Percentiles rank a stretch among this genome's conserved stretches.
phyloP scores from a whole-genome alignment of 495 filamentous ascomycete species.

The Halenospora varia region DNA sequence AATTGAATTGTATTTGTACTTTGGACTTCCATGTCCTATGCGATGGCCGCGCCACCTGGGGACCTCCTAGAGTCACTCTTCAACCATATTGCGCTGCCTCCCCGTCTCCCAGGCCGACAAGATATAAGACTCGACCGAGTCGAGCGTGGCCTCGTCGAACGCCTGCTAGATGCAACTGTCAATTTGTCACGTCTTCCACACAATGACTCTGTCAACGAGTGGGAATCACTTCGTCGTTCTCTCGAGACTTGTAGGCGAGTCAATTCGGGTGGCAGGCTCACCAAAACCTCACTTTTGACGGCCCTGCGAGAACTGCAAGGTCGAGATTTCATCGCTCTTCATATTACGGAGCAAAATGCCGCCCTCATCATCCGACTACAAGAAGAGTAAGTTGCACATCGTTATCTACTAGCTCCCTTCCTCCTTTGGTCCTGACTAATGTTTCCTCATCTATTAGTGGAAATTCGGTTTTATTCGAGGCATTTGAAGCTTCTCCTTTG shows the following conservation, averaged over 20 bases:
- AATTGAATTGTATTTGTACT: too few species aligned
- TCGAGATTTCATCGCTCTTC: slow-evolving; percentile 36
- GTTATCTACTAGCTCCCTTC: background rate
- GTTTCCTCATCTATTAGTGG: too few species aligned
- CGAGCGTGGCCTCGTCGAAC: slow-evolving; percentile 31
- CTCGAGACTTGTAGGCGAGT: slow-evolving; percentile 30
- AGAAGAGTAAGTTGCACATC: slow-evolving; percentile 29
- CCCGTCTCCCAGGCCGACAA: slow-evolving; percentile 37
- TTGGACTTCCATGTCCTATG: too few species aligned
- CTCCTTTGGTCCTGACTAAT: too few species aligned
- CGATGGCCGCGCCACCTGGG: too few species aligned
- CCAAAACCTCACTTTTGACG: slow-evolving; percentile 32
- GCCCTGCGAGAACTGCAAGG: slow-evolving; percentile 31
- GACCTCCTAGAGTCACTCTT: slow-evolving; percentile 23
- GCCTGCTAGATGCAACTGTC: slow-evolving; percentile 31
- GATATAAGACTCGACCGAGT: slow-evolving; percentile 36
- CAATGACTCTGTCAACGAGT: slow-evolving; percentile 23
- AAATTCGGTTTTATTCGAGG: slow-evolving; percentile 38
- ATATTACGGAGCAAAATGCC: slow-evolving; percentile 53
- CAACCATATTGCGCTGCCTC: slow-evolving; percentile 46
- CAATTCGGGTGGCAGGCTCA: slow-evolving; percentile 34
- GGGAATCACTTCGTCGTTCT: slow-evolving; percentile 29
- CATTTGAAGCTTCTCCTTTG: slow-evolving; percentile 44
- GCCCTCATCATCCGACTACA: slow-evolving; percentile 44
- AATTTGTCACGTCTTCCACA: slow-evolving; percentile 20